Evolutionary conservation across 169 alveolate species (phyloP).

Genomic region (Prorocentrum cordatum): DNA sequence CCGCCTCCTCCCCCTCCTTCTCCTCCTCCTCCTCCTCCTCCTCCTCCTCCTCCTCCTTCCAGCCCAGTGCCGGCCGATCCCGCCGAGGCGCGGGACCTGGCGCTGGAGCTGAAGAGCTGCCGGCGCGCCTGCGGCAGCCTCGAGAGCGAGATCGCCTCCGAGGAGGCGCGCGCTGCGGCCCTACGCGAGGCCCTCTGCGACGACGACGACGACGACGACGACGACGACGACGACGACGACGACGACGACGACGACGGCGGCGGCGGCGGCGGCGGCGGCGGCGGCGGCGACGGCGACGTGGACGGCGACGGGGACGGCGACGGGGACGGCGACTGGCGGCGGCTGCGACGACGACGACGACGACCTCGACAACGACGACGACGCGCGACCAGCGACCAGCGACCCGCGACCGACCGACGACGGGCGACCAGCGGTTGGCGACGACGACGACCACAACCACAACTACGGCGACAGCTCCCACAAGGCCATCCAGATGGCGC

Average conservation of each 20-base stretch:
- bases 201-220: background rate
- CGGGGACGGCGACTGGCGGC: too few species aligned
- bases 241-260: slow-evolving; percentile 39
- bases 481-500: too few species aligned
- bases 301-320: too few species aligned
- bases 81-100: slow-evolving; percentile 8
- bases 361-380: background rate
- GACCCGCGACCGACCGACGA: too few species aligned
- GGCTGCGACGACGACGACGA: background rate
- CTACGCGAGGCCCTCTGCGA: slow-evolving; percentile 39
- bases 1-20: too few species aligned
- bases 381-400: too few species aligned
- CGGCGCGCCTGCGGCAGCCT: slow-evolving; percentile 11
- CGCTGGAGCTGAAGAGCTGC: slow-evolving; percentile 2
- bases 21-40: too few species aligned
- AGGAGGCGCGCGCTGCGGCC: slow-evolving; percentile 42
- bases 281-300: slow-evolving; percentile 10
- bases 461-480: too few species aligned
- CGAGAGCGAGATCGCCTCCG: slow-evolving; percentile 63
- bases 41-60: too few species aligned
- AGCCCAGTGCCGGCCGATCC: too few species aligned
- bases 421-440: too few species aligned
- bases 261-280: slow-evolving; percentile 10
- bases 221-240: background rate
- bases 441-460: too few species aligned